Evolutionary conservation across 2,329 filamentous ascomycete species (phyloP).

Genomic region (Verticillium longisporum): DNA sequence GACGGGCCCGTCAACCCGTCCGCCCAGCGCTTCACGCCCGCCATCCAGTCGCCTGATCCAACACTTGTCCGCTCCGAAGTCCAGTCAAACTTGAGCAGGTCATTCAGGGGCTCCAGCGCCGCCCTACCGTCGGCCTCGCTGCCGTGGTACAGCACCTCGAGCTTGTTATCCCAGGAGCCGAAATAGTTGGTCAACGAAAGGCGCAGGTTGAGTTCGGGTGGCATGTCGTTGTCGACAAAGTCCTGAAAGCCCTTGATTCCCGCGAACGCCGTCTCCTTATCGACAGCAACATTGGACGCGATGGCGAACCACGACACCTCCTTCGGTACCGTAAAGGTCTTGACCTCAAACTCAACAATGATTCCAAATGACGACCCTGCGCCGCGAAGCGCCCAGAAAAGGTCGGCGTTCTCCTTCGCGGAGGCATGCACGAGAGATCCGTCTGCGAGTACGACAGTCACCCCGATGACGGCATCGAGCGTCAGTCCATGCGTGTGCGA

Average conservation of each 20-base stretch:
- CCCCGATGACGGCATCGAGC: constrained; percentile 26
- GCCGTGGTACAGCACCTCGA: constrained; percentile 22
- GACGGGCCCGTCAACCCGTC: not conserved
- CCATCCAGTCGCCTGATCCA: constrained; percentile 15
- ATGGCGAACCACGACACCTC: constrained; percentile 15
- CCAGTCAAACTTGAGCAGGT: constrained; percentile 3
- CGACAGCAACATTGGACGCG: not conserved
- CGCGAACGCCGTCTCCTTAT: constrained; percentile 4
- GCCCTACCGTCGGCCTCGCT: constrained; percentile 8
- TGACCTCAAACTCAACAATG: constrained; percentile 29
- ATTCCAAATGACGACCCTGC: constrained; percentile 34
- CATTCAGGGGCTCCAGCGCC: constrained; percentile 13
- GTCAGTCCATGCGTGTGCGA: constrained; percentile 18
- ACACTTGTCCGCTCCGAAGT: not conserved
- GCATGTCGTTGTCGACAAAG: constrained; percentile 10
- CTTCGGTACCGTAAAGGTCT: constrained; percentile 28
- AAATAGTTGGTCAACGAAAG: constrained; percentile 4
- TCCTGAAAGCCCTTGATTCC: constrained; percentile 18
- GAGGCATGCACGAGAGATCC: constrained; percentile 22
- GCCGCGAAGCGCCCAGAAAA: constrained; percentile 36
- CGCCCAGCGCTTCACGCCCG: constrained; percentile 4
- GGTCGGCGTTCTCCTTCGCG: constrained; percentile 25
- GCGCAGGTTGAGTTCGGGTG: constrained; percentile 21
- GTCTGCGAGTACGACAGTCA: constrained; percentile 29
- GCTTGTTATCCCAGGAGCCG: constrained; percentile 7